These are phyloP conservation scores for Diaporthe aspalathi DNA, from an alignment of 2,329 filamentous ascomycete species.

Conservation along the genomic window DNA sequence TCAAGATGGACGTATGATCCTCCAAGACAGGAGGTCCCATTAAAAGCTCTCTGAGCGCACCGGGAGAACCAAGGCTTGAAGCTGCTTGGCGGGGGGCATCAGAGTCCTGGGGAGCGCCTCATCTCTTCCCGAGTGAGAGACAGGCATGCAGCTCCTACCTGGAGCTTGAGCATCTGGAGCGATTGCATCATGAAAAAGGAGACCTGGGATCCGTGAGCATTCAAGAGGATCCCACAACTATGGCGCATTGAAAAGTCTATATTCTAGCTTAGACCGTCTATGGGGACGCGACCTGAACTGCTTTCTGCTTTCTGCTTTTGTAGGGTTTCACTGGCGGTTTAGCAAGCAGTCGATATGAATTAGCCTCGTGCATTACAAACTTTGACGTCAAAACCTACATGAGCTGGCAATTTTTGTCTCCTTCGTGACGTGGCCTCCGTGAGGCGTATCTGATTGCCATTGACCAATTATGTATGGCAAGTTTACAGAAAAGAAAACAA, in stretches of 20 bases:
- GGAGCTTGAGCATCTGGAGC: not conserved
- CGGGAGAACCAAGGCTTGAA: not conserved
- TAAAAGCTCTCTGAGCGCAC: not conserved
- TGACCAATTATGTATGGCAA: too few species aligned
- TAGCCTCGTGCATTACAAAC: not conserved
- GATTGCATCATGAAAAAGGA: not conserved
- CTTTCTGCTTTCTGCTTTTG: not conserved
- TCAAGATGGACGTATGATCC: slow-evolving; percentile 37
- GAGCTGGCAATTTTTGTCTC: not conserved
- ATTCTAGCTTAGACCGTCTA: not conserved
- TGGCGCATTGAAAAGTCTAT: not conserved
- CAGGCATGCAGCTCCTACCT: not conserved
- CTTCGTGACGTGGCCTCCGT: not conserved
- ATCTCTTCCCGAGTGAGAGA: not conserved
- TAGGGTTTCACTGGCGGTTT: too few species aligned
- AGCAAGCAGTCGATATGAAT: not conserved
- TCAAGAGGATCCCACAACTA: not conserved
- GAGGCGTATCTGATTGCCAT: not conserved
- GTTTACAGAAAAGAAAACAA: not conserved
- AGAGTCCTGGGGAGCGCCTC: too few species aligned
- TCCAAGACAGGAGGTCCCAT: not conserved
- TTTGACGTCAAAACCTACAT: not conserved
- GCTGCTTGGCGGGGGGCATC: not conserved
- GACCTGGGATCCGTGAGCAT: not conserved
- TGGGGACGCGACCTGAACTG: not conserved